Evolutionary conservation across 2,329 filamentous ascomycete species (phyloP), one percentile per base, ranked within the genome.

Genomic region (Colletotrichum liriopes): DNA sequence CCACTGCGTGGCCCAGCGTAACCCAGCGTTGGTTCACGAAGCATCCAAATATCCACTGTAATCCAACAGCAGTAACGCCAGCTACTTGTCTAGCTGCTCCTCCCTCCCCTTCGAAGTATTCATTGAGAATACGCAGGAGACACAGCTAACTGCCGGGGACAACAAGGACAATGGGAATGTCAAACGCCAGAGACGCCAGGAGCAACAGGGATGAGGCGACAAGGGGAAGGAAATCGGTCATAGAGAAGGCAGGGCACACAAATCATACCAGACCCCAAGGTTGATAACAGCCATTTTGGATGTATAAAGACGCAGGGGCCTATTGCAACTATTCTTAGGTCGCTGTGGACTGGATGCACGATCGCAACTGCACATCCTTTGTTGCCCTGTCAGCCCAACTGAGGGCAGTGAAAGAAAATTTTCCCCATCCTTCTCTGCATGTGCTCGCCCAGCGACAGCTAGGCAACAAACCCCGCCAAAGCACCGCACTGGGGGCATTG

Each of bases 21-120:
- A 41, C 49, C 23, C 68, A 55, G 43, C 39, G 64, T 62, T 49
- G 32, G 47, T 67, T 67, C 68, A 56, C 41, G 68, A 71, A 71
- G 49, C 68, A 67, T 67, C 64, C 6, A 71, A 52, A 62, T 60
- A 43, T 39, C 29, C 37, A 39, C 55, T 4, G 23, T 16, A 55
- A 23, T 12, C 16, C 14, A 43, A 18, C 41, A 43, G 41, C 41
- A 43, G 41, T 43, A 18, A 14, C 41, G 3, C 8, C 5, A 51
- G 26, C 5, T 51, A 8, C 7, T 16, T 29, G 18, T 1, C 16
- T 51, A 5, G 5, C 12, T 26, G 8, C 7, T 7, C n/a, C 14
- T 3, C 20, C 16, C 18, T n/a, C 29, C 32, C 6, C 18, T 20
- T 2, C 6, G 14, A 8, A 2, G 18, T 32, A 5, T 5, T 6